Evolutionary conservation across 2,329 filamentous ascomycete genomes (phyloP).

Genomic region (Ophiostoma sp.): DNA sequence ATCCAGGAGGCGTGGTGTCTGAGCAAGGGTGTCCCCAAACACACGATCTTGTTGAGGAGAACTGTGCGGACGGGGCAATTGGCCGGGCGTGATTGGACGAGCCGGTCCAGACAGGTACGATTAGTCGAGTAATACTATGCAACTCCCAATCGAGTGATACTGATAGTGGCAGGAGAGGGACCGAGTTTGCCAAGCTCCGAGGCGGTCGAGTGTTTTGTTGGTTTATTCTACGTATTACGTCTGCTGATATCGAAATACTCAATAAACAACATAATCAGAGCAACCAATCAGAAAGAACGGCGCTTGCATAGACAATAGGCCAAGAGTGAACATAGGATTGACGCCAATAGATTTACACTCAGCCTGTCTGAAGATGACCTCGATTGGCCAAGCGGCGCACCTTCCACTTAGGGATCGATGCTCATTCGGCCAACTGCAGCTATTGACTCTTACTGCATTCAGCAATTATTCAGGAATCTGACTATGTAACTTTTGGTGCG

Average conservation of each 20-base stretch:
- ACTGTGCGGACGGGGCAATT: conserved; percentile 1
- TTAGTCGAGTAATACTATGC: background rate
- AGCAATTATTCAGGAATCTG: too few relatives aligned
- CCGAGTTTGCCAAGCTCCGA: conserved; percentile 2
- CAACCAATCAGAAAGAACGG: too few relatives aligned
- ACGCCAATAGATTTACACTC: background rate
- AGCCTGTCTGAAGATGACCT: background rate
- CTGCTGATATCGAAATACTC: too few relatives aligned
- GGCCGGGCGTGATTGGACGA: background rate
- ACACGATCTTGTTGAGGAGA: background rate
- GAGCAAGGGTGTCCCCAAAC: conserved; percentile 8
- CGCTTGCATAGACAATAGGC: too few relatives aligned
- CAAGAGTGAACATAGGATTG: background rate
- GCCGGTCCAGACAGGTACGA: background rate
- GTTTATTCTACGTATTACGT: background rate
- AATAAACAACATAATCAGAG: too few relatives aligned
- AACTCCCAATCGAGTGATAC: background rate
- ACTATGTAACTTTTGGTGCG: too few relatives aligned
- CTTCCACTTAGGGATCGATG: background rate
- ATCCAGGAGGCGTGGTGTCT: conserved; percentile 1
- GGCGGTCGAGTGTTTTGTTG: background rate
- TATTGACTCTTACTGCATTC: background rate
- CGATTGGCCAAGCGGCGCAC: too few relatives aligned
- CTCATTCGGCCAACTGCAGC: background rate
- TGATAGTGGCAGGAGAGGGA: background rate